Conservation (phyloP, 352 stramenopile species). For the Phytophthora capsici region DNA sequence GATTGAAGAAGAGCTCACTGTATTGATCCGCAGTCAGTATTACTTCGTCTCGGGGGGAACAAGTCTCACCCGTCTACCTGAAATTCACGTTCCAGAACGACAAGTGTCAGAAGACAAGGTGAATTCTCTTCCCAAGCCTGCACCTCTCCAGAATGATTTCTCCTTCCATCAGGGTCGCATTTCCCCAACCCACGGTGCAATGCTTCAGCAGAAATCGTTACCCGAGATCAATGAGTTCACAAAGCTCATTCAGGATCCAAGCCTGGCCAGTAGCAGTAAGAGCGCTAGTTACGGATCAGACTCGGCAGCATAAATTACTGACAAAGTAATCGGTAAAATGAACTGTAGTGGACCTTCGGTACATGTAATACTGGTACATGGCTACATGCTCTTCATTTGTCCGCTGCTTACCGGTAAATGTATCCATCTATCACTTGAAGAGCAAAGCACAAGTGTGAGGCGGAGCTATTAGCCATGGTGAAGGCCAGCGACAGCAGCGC, state of each 20-base stretch:
- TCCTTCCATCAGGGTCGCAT: conserved; percentile 79
- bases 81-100: conserved; percentile 12
- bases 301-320: conserved; percentile 11
- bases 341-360: no score
- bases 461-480: conserved; percentile 43
- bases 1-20: conserved; percentile 85
- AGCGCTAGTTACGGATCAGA: conserved; percentile 31
- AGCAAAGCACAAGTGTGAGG: neutral
- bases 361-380: neutral
- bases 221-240: conserved; percentile 83
- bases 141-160: conserved; percentile 28
- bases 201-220: conserved; percentile 54
- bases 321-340: no score
- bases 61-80: conserved; percentile 35
- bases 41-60: conserved; percentile 76
- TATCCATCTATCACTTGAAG: neutral
- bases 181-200: conserved; percentile 43
- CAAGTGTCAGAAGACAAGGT: conserved; percentile 7
- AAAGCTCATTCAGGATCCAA: conserved; percentile 52
- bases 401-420: neutral
- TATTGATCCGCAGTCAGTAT: conserved; percentile 82
- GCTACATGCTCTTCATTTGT: conserved; percentile 4
- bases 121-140: conserved; percentile 2
- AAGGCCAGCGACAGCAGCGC: conserved; percentile 49
- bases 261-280: conserved; percentile 11